phyloP scores from a whole-genome alignment of 768 basidiomycete genomes.

The Boletus subcaerulescens region DNA sequence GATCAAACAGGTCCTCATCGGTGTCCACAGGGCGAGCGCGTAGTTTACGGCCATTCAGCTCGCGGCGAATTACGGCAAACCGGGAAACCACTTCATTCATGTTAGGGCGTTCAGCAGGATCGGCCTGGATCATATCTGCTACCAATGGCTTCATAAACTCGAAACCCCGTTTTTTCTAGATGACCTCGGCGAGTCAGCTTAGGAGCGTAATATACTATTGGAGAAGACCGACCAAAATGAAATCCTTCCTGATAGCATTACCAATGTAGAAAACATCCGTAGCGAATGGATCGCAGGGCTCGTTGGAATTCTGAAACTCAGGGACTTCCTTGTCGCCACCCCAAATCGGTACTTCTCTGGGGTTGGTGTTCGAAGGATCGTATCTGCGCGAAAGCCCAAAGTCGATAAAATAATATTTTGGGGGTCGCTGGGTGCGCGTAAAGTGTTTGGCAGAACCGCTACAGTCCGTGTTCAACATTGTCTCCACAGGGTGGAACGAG shows the following conservation, averaged over 20 bases:
- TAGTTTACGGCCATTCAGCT: conserved; percentile 22
- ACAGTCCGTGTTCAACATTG: background rate
- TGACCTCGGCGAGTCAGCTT: too few relatives aligned
- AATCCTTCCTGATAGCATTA: conserved; percentile 34
- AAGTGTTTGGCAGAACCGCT: background rate
- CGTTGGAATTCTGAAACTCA: conserved; percentile 26
- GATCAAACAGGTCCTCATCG: background rate
- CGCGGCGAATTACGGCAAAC: conserved; percentile 21
- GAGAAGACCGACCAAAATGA: conserved; percentile 27
- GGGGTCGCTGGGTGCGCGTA: background rate
- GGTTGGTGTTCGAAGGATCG: background rate
- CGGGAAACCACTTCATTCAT: conserved; percentile 36
- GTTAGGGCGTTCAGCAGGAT: conserved; percentile 34
- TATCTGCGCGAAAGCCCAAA: too few relatives aligned
- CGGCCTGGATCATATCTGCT: conserved; percentile 34
- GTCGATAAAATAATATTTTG: too few relatives aligned
- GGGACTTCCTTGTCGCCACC: background rate
- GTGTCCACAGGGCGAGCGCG: conserved; percentile 22
- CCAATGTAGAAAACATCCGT: conserved; percentile 43
- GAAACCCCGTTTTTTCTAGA: conserved; percentile 5
- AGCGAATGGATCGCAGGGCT: conserved; percentile 37
- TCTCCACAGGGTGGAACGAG: conserved; percentile 23
- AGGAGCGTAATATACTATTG: too few relatives aligned
- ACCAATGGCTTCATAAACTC: conserved; percentile 17
- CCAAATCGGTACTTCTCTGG: background rate